phyloP scores from a whole-genome alignment of 352 stramenopile species.

The Globisporangium lucens region DNA sequence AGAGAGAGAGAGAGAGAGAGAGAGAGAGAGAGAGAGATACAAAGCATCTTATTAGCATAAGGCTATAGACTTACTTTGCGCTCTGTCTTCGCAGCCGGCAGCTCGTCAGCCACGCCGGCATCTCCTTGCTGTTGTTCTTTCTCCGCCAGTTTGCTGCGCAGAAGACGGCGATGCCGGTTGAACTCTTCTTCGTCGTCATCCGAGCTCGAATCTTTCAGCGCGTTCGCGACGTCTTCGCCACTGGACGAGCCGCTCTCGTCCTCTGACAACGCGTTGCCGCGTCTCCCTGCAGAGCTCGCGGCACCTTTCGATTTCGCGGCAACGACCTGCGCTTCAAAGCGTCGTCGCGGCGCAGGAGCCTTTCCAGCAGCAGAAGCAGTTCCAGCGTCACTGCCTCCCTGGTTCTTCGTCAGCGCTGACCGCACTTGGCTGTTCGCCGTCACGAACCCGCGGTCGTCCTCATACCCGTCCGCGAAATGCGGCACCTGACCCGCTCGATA shows the following conservation, averaged over 20 bases:
- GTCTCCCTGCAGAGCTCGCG: background rate
- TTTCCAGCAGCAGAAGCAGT: slow-evolving; percentile 7
- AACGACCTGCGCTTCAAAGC: slow-evolving; percentile 60
- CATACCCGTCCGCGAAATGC: slow-evolving; percentile 66
- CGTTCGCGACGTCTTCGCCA: slow-evolving; percentile 38
- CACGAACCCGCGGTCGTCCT: slow-evolving; percentile 79
- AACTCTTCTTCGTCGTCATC: slow-evolving; percentile 76
- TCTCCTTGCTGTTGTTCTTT: slow-evolving; percentile 26
- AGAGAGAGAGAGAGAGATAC: background rate
- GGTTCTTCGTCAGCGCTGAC: slow-evolving; percentile 15
- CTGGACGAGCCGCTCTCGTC: slow-evolving; percentile 21
- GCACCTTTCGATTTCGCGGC: slow-evolving; percentile 12
- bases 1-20: background rate
- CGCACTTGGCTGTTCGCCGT: slow-evolving; percentile 68
- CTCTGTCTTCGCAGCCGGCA: background rate
- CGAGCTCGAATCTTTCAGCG: slow-evolving; percentile 72
- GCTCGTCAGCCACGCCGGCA: background rate
- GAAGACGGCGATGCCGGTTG: slow-evolving; percentile 49
- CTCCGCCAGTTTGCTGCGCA: slow-evolving; percentile 57
- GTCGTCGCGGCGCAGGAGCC: slow-evolving; percentile 25
- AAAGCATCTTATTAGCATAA: background rate
- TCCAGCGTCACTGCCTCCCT: background rate
- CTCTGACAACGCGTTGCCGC: slow-evolving; percentile 3
- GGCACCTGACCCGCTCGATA: slow-evolving; percentile 83
- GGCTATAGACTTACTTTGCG: slow-evolving; percentile 7